Base-by-base conservation (phyloP, 2,329 filamentous ascomycete genomes). In the Daldinia sp. region DNA sequence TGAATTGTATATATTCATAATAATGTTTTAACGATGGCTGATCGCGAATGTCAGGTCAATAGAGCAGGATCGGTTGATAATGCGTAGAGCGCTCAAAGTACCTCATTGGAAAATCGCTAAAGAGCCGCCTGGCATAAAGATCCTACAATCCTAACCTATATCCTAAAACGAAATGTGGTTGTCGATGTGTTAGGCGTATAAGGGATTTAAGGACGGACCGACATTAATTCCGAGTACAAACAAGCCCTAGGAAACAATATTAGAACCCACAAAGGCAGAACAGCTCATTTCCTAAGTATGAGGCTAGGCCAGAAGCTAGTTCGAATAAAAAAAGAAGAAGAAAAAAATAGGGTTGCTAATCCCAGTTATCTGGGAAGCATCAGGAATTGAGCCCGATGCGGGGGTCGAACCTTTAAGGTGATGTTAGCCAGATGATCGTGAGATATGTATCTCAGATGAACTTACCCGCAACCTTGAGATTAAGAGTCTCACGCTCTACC, bases 401-500 rank as follows among this genome's bases (percentile, higher is more conserved):
- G 83, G 83, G 82, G 82, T 84, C 83, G 80, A 78, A 78, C 76
- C 70, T 61, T 35, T 6, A 7, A n/a, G 42, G 18, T 20, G 28
- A 33, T 41, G 60, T 63, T 63, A 63, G 60, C 37, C 26, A n/a
- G 12, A 4, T 9, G 26, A 30, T 18, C 20, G 26, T 30, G 46
- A 30, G 15, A 50, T 6, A 50, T 13, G 30, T 35, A 50, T 13
- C 26, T n/a, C 13, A 4, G 26, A 18, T 18, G 0, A 46, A 62
- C 60, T 48, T 62, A 62, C 60, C 74, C 73, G 73, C 73, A 73
- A 69, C 73, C 73, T 76, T 75, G 73, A 75, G 72, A 87, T 75
- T 82, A 83, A 83, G 88, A 90, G 88, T 89, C 88, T 88, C 84
- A 89, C 87, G 87, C 87, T 90, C 88, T 90, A 89, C 86, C 85